Percentiles rank a stretch among this genome's conserved stretches.
Conservation (phyloP, 2,329 filamentous ascomycete species). For the Colletotrichum eleusines region DNA sequence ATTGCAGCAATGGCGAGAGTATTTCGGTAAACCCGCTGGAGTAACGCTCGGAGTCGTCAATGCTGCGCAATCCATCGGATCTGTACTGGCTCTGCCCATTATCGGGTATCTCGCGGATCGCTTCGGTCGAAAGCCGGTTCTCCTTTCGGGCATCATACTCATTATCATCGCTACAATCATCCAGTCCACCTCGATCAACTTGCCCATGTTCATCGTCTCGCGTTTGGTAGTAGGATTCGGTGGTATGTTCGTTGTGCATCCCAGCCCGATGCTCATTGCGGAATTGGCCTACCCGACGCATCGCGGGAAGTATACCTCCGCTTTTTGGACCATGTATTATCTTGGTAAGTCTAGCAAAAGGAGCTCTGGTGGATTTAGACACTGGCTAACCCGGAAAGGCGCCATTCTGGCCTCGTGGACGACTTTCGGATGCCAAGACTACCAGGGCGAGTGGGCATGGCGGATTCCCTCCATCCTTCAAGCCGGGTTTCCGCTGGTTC, state of each 20-base stretch:
- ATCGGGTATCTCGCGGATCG: constrained; percentile 53
- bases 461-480: constrained; percentile 27
- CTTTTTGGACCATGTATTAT: constrained; percentile 53
- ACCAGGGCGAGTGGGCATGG: constrained; percentile 30
- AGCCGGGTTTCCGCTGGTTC: constrained; percentile 27
- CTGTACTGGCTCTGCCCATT: constrained; percentile 57
- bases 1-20: constrained; percentile 50
- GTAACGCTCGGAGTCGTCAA: constrained; percentile 53
- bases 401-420: constrained; percentile 42
- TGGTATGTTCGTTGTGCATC: constrained; percentile 55
- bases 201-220: constrained; percentile 51
- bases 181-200: constrained; percentile 52
- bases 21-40: constrained; percentile 49
- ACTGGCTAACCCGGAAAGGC: background rate
- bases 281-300: constrained; percentile 53
- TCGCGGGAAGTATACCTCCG: constrained; percentile 50
- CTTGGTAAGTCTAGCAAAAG: background rate
- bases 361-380: background rate
- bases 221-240: constrained; percentile 51
- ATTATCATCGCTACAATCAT: constrained; percentile 52
- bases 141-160: constrained; percentile 51
- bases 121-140: constrained; percentile 54
- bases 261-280: constrained; percentile 52
- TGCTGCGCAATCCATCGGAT: constrained; percentile 58
- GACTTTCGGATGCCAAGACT: constrained; percentile 37